These are phyloP conservation scores for Pythium guiyangense DNA, from an alignment of 352 stramenopile genomes.

Conservation along the genomic window DNA sequence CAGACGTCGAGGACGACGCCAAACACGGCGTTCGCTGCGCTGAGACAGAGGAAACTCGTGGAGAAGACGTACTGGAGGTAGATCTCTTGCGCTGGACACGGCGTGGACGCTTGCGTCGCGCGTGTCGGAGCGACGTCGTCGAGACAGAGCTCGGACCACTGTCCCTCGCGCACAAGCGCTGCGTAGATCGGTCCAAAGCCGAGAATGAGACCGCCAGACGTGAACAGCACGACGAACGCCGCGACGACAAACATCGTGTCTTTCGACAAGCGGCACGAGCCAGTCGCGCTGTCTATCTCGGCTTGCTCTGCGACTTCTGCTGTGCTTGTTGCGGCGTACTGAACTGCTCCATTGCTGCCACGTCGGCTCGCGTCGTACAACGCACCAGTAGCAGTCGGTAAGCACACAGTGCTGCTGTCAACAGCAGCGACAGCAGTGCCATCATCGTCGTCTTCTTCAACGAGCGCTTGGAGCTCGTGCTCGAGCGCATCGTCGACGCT, in stretches of 20 bases:
- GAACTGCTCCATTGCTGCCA: too few species aligned
- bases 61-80: slow-evolving; percentile 76
- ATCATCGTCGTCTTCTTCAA: background rate
- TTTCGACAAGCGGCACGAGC: slow-evolving; percentile 35
- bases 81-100: slow-evolving; percentile 64
- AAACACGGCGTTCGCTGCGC: slow-evolving; percentile 75
- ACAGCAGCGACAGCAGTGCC: background rate
- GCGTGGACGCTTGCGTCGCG: background rate
- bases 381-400: too few species aligned
- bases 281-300: background rate
- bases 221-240: slow-evolving; percentile 48
- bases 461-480: too few species aligned
- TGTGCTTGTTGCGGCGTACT: too few species aligned
- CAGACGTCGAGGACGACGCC: slow-evolving; percentile 68
- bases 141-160: slow-evolving; percentile 65
- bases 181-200: slow-evolving; percentile 79
- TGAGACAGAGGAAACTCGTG: slow-evolving; percentile 75
- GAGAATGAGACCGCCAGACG: slow-evolving; percentile 67
- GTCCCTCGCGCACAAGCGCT: slow-evolving; percentile 48
- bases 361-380: too few species aligned
- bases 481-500: too few species aligned
- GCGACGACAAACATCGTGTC: slow-evolving; percentile 62
- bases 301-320: background rate
- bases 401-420: background rate
- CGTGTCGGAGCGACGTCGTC: too few species aligned